These are phyloP conservation scores for Fusarium coffeatum DNA, from an alignment of 2,329 filamentous ascomycete species.

Conservation along the genomic window DNA sequence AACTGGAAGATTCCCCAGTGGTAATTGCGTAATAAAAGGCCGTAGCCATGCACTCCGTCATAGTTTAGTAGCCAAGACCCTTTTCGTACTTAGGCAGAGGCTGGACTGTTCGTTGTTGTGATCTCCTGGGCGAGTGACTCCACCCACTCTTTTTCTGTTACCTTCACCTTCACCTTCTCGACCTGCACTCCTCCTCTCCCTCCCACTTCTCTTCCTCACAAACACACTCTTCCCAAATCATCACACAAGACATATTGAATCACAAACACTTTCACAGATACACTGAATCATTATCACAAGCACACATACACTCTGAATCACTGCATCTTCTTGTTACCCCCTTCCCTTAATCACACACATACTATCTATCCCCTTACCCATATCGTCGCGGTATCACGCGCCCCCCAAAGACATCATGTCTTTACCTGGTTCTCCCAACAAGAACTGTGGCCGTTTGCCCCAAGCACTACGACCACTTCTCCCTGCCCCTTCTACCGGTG, in stretches of 20 bases:
- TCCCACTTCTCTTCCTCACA: neutral
- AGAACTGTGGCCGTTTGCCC: neutral
- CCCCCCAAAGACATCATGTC: neutral
- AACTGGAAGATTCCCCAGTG: neutral
- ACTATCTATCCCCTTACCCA: neutral
- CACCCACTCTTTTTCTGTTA: neutral
- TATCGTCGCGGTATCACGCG: neutral
- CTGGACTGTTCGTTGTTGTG: constrained; percentile 8
- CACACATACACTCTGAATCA: neutral
- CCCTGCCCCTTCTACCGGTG: neutral
- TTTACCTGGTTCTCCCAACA: neutral
- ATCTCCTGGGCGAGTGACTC: neutral
- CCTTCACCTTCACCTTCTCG: neutral
- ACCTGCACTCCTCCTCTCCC: neutral
- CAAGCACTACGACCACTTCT: neutral
- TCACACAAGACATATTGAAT: neutral
- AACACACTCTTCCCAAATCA: neutral
- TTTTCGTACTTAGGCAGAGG: neutral
- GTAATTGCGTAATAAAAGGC: neutral
- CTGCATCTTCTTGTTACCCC: neutral
- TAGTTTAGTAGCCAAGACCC: neutral
- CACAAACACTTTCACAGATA: neutral
- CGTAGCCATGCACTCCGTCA: neutral
- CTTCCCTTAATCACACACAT: neutral
- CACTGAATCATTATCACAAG: neutral